Evolutionary conservation across 805 yeast species (phyloP).

Genomic region (Suhomyces pyralidae): DNA sequence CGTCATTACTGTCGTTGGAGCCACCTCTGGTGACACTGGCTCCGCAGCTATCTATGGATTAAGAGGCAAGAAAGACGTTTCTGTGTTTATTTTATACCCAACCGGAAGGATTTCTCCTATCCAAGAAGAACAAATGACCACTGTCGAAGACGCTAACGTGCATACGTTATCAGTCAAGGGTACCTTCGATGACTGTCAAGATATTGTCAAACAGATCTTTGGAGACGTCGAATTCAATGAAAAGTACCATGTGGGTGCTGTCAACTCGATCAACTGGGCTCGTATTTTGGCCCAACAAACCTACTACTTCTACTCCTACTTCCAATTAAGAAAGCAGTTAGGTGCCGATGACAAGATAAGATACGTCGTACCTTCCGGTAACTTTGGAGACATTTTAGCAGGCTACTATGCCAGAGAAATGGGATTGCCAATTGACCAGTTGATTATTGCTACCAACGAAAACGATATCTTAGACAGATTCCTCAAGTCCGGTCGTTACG

Average conservation of each 20-base stretch:
- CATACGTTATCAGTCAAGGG: slow-evolving; percentile 95
- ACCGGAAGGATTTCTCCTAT: slow-evolving; percentile 96
- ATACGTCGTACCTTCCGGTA: slow-evolving; percentile 95
- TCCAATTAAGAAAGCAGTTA: slow-evolving; percentile 53
- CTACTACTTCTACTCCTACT: slow-evolving; percentile 90
- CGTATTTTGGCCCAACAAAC: slow-evolving; percentile 97
- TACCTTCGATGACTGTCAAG: slow-evolving; percentile 98
- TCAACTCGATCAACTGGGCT: slow-evolving; percentile 98
- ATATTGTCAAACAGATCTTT: slow-evolving; percentile 87
- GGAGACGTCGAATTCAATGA: slow-evolving; percentile 86
- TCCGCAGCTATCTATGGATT: slow-evolving; percentile 98
- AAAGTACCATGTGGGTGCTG: slow-evolving; percentile 93
- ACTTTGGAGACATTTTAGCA: slow-evolving; percentile 96
- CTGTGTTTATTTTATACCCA: slow-evolving; percentile 94
- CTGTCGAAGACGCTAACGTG: slow-evolving; percentile 87
- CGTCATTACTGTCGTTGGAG: slow-evolving; percentile 93
- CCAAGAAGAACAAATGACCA: slow-evolving; percentile 98
- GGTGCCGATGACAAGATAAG: slow-evolving; percentile 49
- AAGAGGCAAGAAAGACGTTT: slow-evolving; percentile 95
- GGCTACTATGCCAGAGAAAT: slow-evolving; percentile 92
- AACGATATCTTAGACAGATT: slow-evolving; percentile 94
- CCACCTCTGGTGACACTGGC: slow-evolving; percentile 98
- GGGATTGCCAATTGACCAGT: slow-evolving; percentile 88
- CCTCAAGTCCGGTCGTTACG: slow-evolving; percentile 80
- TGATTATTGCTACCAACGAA: slow-evolving; percentile 93